Base-by-base conservation (phyloP, 495 filamentous ascomycete genomes). In the Xylaria castorea region DNA sequence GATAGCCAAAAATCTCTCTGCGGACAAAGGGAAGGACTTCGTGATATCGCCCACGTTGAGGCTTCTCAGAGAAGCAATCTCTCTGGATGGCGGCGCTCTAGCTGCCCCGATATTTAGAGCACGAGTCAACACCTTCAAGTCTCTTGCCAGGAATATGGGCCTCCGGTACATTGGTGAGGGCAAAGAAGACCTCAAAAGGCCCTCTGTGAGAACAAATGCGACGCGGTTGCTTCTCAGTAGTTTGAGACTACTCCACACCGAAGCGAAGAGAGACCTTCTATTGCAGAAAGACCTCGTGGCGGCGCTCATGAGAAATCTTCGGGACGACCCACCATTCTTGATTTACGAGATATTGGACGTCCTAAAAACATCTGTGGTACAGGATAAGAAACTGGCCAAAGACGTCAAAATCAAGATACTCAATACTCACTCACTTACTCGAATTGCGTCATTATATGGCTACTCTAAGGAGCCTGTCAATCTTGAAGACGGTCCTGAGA, bases 41-140 rank as follows among this genome's bases (percentile, higher is more conserved):
- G 83, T 97, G 51, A 94, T 98, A 71, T 94, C 92, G 3, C 93
- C 94, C 0, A 92, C 90, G 53, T 80, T 98, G 57, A 88, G 94
- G 70, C 84, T 98, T 60, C 85, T 98, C 61, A 91, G 89, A 27
- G 94, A 98, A 81, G 85, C 93, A 5, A 87, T 91, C 18, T 88
- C 85, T 38, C 94, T 95, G 75, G 93, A 97, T 81, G 94, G 94
- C 8, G 94, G 94, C 20, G 88, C 88, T 50, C 83, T 92, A 27
- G 92, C 94, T 16, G 89, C 87, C 50, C 86, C 88, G 51, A 82
- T 97, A 34, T 94, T 94, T 76, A 83, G 88, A 34, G 87, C 88
- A 25, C 85, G 92, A 74, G 88, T 91, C 62, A 89, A 89, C 67
- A 94, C 91, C 5, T 91, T 95, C 71, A 93, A 92, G 79, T 87